Evolutionary conservation across 2,329 filamentous ascomycete genomes (phyloP), one percentile per base, ranked within the genome.

Genomic region (Botrytis fabae): DNA sequence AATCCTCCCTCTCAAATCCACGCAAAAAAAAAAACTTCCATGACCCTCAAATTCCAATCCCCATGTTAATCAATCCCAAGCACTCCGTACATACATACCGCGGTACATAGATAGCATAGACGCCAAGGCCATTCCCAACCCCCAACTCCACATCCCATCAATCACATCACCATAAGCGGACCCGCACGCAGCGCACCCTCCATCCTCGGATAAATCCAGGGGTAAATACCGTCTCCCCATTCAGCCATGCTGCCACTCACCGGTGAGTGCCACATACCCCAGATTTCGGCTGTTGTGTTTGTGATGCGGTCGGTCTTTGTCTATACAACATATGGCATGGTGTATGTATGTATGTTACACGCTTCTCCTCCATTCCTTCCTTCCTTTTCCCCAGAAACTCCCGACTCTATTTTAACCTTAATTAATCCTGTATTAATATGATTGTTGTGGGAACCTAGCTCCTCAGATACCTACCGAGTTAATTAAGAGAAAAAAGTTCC

Each of bases 251-350:
- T 51, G 22, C n/a, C 48, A n/a, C 22, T 51, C 48, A 51, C 25
- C 22, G 25, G 20, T 14, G 14, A 61, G 14, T n/a, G 20, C 35
- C 32, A 60, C 20, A 25, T 64, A 59, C 70, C 70, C 70, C 70
- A 46, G 70, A 59, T 71, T 66, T 65, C 70, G 70, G 61, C 70
- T 71, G 57, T 64, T 64, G 7, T 16, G 59, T 22, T 61, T 60
- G 8, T 25, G 22, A 9, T n/a, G 20, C 25, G 9, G 20, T 59
- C 10, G 10, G 5, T n/a, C 5, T 54, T n/a, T 54, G 10, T 54
- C n/a, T 54, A 5, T n/a, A 51, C 48, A 51, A 12, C 18, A 59
- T 35, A 35, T 59, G 1, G 28, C 7, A 35, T 7, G 35, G 32
- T 35, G 32, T 35, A 35, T 4, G n/a, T n/a, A n/a, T 4, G 7